Evolutionary conservation across 2,329 filamentous ascomycete genomes (phyloP), one percentile per base, ranked within the genome.

Genomic region (Elsinoe arachidis): DNA sequence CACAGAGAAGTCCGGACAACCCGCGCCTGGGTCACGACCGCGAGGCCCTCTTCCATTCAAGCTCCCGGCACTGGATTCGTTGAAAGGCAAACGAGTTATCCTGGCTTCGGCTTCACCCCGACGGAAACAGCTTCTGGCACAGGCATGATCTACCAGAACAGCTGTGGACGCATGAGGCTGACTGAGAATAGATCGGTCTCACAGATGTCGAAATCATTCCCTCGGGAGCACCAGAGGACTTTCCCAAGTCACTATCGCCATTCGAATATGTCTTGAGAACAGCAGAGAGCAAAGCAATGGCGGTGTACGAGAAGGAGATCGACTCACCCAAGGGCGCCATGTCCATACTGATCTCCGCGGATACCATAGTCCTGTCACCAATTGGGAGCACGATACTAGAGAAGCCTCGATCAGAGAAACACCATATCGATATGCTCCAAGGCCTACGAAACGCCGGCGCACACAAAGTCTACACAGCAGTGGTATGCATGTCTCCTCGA

Each of bases 221-320:
- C 14, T 96, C 90, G 41, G 84, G 80, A 56, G 85, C 88, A 62
- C 86, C 88, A 55, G 93, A 99, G 75, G 81, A 97, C 74, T 81
- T 96, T 56, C 81, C 88, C 65, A 96, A 97, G 71, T 71, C 75
- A 6, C 80, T 92, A 59, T 83, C 85, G 0, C 89, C 93, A 1
- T 87, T 88, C 70, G 90, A 95, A 74, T 99, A 99, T 75, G 93
- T 96, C 17, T 79, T 91, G 12, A 83, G 85, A 58, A 99, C 93
- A 1, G 92, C 92, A 2, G 82, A 83, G 19, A 82, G 86, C 64
- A 99, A 99, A 73, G 88, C 86, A 53, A 79, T 90, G 43, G 80
- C 87, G 46, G 88, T 97, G 9, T 87, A 87, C 71, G 69, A 70
- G 30, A 68, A 74, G 39, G 80, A 83, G 64, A 77, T 85, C 63